Evolutionary conservation across 805 yeast genomes (phyloP).

Genomic region (Saccharomycopsis schoenii): DNA sequence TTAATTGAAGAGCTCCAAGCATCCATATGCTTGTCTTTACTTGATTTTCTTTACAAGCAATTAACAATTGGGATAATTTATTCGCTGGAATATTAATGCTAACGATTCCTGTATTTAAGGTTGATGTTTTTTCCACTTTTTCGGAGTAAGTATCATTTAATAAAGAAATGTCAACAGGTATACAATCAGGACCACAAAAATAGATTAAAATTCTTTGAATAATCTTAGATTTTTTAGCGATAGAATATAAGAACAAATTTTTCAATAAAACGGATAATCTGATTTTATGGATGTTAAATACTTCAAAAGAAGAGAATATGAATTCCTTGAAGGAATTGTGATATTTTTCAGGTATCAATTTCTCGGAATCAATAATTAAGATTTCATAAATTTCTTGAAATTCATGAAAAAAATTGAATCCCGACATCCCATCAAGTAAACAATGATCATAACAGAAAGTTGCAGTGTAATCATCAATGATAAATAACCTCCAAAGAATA

Average conservation of each 20-base stretch:
- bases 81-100: not conserved
- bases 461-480: not conserved
- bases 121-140: not conserved
- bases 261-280: not conserved
- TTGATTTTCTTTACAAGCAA: not conserved
- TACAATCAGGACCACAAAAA: not conserved
- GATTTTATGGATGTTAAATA: not conserved
- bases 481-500: not conserved
- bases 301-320: not conserved
- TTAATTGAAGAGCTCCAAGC: not conserved
- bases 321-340: not conserved
- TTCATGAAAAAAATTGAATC: not conserved
- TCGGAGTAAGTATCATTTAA: not conserved
- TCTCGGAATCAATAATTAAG: not conserved
- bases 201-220: not conserved
- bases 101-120: not conserved
- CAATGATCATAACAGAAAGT: not conserved
- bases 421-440: not conserved
- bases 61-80: not conserved
- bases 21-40: not conserved
- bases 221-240: not conserved
- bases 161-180: not conserved
- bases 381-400: not conserved
- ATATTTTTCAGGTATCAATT: not conserved
- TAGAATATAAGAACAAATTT: not conserved